Evolutionary conservation across 2,329 filamentous ascomycete species (phyloP), one percentile per base, ranked within the genome.

Genomic region (Ascochyta viciae-villosae): DNA sequence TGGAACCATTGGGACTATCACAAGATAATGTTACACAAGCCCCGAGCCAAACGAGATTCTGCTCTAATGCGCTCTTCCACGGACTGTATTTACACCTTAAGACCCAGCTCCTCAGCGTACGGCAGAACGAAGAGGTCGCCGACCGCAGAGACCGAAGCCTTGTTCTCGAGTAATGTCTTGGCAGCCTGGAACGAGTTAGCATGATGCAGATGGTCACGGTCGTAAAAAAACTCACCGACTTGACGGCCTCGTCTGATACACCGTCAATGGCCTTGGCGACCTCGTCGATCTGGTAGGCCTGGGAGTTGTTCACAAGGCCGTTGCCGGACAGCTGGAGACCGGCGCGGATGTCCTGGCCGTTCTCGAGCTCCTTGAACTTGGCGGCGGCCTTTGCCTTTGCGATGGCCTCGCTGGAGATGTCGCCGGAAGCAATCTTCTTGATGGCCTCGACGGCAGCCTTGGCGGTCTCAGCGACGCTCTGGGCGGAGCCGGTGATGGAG

Each of bases 61-160:
- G 57, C 68, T 61, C 62, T 66, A 62, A 19, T 3, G 19, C 49
- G 58, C 60, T 55, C 63, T 59, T 60, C 62, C 47, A 58, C 51
- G 19, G 50, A 60, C 61, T 67, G 64, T 79, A 80, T 86, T 86
- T 96, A 99, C 85, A 96, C 92, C 77, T 89, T 91, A 75, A 99
- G 86, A 70, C 94, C 96, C 77, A 99, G 84, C 76, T 99, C 95
- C 80, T 93, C 91, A 65, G 92, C 95, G 76, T 89, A 99, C 54
- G 95, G 95, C 75, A 99, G 87, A 71, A 89, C 85, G 78, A 91
- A 89, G 70, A 99, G 85, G 77, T 99, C 95, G 77, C 95, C 95
- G 61, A 98, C 92, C 56, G 91, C 85, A 61, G 92, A 89, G 62
- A 97, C 90, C 50, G 91, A 89, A 47, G 94, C 93, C 85, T 93